Evolutionary conservation across 192 early-diverging fungal genomes (phyloP).

Genomic region (Gigaspora rosea): DNA sequence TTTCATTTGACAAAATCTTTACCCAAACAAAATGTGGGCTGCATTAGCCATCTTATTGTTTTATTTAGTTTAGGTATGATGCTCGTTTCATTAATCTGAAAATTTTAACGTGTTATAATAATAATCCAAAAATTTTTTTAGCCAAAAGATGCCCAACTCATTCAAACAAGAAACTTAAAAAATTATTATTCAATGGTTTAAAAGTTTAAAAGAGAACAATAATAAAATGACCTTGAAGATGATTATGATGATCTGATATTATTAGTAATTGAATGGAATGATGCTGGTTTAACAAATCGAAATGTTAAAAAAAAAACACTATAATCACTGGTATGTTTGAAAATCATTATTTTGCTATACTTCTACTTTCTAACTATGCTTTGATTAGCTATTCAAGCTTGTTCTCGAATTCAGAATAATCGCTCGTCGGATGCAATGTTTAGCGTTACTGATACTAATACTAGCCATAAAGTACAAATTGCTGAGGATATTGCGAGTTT

Average conservation of each 20-base stretch:
- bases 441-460: background rate
- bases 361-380: too few species aligned
- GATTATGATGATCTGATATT: background rate
- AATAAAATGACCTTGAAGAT: background rate
- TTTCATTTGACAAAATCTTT: too few species aligned
- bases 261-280: background rate
- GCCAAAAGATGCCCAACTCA: too few species aligned
- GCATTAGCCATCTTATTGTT: too few species aligned
- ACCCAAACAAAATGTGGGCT: too few species aligned
- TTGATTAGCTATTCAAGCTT: too few species aligned
- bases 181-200: slow-evolving; percentile 14
- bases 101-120: too few species aligned
- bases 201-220: background rate
- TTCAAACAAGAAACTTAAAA: background rate
- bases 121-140: background rate
- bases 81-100: too few species aligned
- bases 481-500: too few species aligned
- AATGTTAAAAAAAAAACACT: background rate
- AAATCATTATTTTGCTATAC: background rate
- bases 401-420: too few species aligned
- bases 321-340: slow-evolving; percentile 10
- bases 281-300: background rate
- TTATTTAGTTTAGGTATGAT: too few species aligned
- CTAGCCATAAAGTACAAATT: slow-evolving; percentile 8
- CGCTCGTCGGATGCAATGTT: background rate